These are phyloP conservation scores for Pleoardoris graminearum DNA, from an alignment of 2,329 filamentous ascomycete genomes.

Conservation along the genomic window DNA sequence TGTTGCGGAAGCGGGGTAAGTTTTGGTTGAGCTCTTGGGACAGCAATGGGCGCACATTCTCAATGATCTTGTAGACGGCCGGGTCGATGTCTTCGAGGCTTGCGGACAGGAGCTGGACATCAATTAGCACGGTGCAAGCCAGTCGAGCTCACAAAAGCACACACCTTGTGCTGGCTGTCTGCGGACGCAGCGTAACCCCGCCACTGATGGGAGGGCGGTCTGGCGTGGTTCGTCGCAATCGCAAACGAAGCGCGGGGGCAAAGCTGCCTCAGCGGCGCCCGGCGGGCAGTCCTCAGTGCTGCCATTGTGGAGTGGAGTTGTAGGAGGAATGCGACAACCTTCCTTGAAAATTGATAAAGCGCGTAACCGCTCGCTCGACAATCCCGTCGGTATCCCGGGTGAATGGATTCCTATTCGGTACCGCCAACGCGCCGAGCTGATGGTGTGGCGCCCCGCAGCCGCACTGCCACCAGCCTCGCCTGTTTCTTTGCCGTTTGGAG, in stretches of 20 bases:
- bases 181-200: slow-evolving; percentile 48
- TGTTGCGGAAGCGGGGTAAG: slow-evolving; percentile 46
- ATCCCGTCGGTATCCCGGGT: slow-evolving; percentile 12
- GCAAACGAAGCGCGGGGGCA: slow-evolving; percentile 25
- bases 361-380: neutral
- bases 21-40: slow-evolving; percentile 16
- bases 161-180: slow-evolving; percentile 55
- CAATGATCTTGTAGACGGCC: slow-evolving; percentile 82
- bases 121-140: slow-evolving; percentile 15
- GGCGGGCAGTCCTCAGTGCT: slow-evolving; percentile 45
- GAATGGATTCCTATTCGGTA: slow-evolving; percentile 18
- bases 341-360: neutral
- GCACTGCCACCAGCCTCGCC: slow-evolving; percentile 6
- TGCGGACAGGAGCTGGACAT: slow-evolving; percentile 71
- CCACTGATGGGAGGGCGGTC: slow-evolving; percentile 40
- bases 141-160: neutral
- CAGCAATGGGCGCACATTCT: slow-evolving; percentile 66
- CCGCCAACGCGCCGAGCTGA: neutral
- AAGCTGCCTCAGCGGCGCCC: slow-evolving; percentile 46
- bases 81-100: slow-evolving; percentile 84
- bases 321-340: slow-evolving; percentile 19
- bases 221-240: slow-evolving; percentile 38
- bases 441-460: slow-evolving; percentile 7
- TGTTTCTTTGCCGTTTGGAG: slow-evolving; percentile 4
- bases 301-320: slow-evolving; percentile 42